Conservation (phyloP, 2,329 filamentous ascomycete genomes). For the Aspergillus sp. region DNA sequence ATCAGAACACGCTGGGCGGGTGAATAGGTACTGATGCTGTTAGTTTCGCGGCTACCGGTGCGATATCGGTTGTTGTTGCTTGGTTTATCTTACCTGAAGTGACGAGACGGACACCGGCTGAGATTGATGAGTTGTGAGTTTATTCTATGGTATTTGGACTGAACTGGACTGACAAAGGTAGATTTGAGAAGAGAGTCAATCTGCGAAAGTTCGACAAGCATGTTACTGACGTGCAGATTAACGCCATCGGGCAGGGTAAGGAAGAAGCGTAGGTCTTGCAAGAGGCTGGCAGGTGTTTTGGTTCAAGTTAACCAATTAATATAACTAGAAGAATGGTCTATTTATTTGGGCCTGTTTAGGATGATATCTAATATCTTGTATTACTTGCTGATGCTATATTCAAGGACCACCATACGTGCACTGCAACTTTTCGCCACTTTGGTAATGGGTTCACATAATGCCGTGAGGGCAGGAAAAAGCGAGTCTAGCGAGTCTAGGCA, state of each 20-base stretch:
- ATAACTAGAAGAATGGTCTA: too few relatives aligned
- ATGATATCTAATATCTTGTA: too few relatives aligned
- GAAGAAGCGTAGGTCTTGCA: neutral
- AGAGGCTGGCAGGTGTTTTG: neutral
- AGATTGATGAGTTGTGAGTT: slow-evolving; percentile 47
- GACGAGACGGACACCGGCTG: slow-evolving; percentile 47
- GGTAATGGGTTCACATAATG: too few relatives aligned
- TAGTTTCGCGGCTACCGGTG: slow-evolving; percentile 37
- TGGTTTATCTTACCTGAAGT: slow-evolving; percentile 56
- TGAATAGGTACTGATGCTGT: neutral
- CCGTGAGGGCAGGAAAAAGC: too few relatives aligned
- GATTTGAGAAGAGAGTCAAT: slow-evolving; percentile 38
- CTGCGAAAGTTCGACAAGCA: slow-evolving; percentile 39
- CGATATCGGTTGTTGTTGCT: slow-evolving; percentile 33
- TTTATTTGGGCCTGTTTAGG: too few relatives aligned
- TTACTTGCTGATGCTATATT: neutral
- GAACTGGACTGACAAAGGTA: neutral
- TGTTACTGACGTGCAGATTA: slow-evolving; percentile 35
- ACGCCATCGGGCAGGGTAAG: neutral
- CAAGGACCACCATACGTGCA: slow-evolving; percentile 25
- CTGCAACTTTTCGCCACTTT: too few relatives aligned
- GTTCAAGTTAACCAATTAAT: too few relatives aligned
- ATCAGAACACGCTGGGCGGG: neutral
- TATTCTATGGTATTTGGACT: neutral
- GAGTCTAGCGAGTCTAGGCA: too few relatives aligned